Evolutionary conservation across 176 grass and related monocot species (phyloP), one percentile per base, ranked within the genome.

Genomic region (Neostapfia colusana): DNA sequence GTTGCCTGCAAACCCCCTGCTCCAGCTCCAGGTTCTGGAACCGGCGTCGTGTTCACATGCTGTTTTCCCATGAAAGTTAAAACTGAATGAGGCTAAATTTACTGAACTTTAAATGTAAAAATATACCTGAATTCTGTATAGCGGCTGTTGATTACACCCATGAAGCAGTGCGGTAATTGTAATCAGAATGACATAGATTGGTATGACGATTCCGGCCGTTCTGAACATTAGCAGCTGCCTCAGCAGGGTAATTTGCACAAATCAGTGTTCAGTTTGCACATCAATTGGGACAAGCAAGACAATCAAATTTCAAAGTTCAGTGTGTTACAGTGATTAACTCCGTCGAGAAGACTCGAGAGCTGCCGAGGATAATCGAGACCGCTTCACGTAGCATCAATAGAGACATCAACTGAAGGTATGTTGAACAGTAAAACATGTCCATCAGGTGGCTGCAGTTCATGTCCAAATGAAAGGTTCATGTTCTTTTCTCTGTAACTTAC

Each of bases 141-240:
- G 63, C 74, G 83, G 83, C 14, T 68, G 91, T 63, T 76, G 87
- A 38, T 69, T 78, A 10, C 44, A 79, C 20, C 58, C 54, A 44
- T 77, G 70, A 55, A 85, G 70, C 63, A 88, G 79, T 51, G 85
- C 14, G 2, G 71, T 76, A 53, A 78, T 14, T 73, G 82, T 66
- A 73, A 84, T 56, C 78, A 88, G 39, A 59, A 85, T 90, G 24
- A 93, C 65, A 72, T 90, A 85, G 27, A 93, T 51, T 44, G 91
- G 88, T 79, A 93, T 34, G 63, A 88, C 53, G 63, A 93, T 58
- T 54, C 85, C 91, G 44, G 66, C 87, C 46, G 82, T 88, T 84
- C 87, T 93, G 65, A 93, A 48, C 62, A 90, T 68, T 31, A 88
- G 17, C 45, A 85, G 23, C 91, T 93, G 26, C 37, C 65, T 54